Evolutionary conservation across 1,284 basidiomycete species (phyloP), one percentile per base, ranked within the genome.

Genomic region (Boletus hoseneyae): DNA sequence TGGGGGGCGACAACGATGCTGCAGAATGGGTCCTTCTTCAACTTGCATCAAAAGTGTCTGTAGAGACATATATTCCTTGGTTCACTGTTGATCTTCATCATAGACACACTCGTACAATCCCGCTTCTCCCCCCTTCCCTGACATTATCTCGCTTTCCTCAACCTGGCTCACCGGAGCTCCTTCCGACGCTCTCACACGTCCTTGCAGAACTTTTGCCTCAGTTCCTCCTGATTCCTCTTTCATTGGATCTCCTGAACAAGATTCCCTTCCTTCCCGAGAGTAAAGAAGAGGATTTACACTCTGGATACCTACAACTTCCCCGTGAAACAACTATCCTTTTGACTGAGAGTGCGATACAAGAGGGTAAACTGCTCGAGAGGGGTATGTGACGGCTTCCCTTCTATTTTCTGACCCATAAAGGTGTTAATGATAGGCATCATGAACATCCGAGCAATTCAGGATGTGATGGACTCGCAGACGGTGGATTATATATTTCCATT

Each of bases 401-500:
- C 34, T 25, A 16, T 40, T 48, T 45, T 3, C 6, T 12, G 13
- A 19, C 25, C 9, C 19, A 23, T 41, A 18, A 58, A 6, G 2
- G 4, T 15, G 8, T 13, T 4, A 18, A 39, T 37, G 10, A 16
- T 54, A 84, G 88, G 90, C 4, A 63, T 93, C 5, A 65, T 70
- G 51, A 94, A 92, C 58, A 68, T 93, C 30, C 78, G 73, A 38
- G 77, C 83, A 0, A 67, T 88, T n/a, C 85, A 90, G 53, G 78
- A 84, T 42, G 76, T 82, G 50, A 80, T 93, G 62, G 73, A 72
- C 36, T 70, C 73, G 13, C 90, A 92, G 61, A 85, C 80, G 3
- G 69, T 93, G n/a, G 73, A 82, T 11, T 94, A 93, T 64, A 68
- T 77, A 29, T 94, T 93, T 66, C 91, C 92, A 0, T 94, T 81